A percentile compares a stretch with the other conserved stretches of the same genome.
Evolutionary conservation across 2,329 filamentous ascomycete species (phyloP).

Genomic region (Aspergillus latus): DNA sequence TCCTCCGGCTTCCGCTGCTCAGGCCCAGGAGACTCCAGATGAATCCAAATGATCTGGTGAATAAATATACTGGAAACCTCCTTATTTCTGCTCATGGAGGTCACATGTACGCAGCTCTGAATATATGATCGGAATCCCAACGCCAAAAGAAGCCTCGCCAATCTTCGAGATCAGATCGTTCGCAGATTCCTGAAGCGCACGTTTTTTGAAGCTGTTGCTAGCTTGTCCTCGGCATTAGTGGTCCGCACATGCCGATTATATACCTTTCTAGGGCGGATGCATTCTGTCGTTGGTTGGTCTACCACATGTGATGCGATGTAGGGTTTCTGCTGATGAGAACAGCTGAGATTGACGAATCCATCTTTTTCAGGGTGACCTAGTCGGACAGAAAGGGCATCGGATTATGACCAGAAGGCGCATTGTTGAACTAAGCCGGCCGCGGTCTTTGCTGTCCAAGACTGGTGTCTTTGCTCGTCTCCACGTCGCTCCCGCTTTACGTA

Average conservation of each 20-base stretch:
- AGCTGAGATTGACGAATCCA: constrained; percentile 10
- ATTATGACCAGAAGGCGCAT: neutral
- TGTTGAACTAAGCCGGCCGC: neutral
- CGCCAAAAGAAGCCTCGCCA: constrained; percentile 10
- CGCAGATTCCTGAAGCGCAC: constrained; percentile 5
- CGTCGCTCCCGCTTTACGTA: constrained; percentile 5
- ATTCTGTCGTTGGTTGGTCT: constrained; percentile 14
- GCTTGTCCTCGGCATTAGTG: constrained; percentile 12
- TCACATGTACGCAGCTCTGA: constrained; percentile 6
- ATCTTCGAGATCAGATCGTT: constrained; percentile 4
- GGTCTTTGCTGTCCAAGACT: constrained; percentile 5
- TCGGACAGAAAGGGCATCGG: constrained; percentile 10
- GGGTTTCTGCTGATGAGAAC: constrained; percentile 4
- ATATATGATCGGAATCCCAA: constrained; percentile 8
- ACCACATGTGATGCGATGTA: neutral
- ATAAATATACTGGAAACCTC: constrained; percentile 6
- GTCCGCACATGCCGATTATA: constrained; percentile 7
- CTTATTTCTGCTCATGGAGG: constrained; percentile 2
- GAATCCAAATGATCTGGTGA: constrained; percentile 48
- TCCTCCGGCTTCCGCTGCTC: constrained; percentile 36
- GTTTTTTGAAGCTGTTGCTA: constrained; percentile 17
- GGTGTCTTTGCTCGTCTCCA: constrained; percentile 2
- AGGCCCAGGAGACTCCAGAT: constrained; percentile 45
- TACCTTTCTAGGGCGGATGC: constrained; percentile 9
- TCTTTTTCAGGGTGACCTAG: constrained; percentile 5